Percentiles rank a stretch among this genome's conserved stretches.
These are phyloP conservation scores for Cercospora canescens DNA, from an alignment of 2,329 filamentous ascomycete genomes.

Conservation along the genomic window DNA sequence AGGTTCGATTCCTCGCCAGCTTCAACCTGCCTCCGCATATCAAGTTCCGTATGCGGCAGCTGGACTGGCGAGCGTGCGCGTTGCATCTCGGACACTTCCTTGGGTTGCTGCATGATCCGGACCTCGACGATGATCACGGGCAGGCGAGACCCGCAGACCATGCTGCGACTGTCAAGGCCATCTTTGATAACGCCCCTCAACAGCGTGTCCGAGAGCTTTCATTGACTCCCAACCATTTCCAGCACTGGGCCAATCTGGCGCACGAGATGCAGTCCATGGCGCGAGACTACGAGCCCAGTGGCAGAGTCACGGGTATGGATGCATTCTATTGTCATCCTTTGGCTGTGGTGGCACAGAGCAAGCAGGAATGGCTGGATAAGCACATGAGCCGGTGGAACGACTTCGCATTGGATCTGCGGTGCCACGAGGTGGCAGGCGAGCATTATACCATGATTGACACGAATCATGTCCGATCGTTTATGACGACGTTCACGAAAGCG, in stretches of 20 bases:
- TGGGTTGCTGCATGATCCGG: constrained; percentile 36
- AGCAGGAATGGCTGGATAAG: constrained; percentile 35
- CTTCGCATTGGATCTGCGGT: constrained; percentile 18
- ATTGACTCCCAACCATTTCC: neutral
- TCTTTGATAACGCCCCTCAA: neutral
- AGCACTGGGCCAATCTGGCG: constrained; percentile 6
- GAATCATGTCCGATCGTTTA: constrained; percentile 17
- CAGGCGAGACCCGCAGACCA: neutral
- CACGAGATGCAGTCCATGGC: constrained; percentile 13
- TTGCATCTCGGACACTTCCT: constrained; percentile 46
- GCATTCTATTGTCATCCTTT: constrained; percentile 44
- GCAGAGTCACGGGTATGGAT: constrained; percentile 41
- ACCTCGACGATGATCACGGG: neutral
- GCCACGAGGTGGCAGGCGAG: constrained; percentile 24
- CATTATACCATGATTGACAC: constrained; percentile 29
- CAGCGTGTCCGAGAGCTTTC: neutral
- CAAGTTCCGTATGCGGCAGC: constrained; percentile 43
- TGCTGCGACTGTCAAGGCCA: neutral
- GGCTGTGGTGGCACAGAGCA: constrained; percentile 29
- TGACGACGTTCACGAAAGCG: constrained; percentile 2
- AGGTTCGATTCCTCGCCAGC: constrained; percentile 46
- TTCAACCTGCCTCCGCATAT: constrained; percentile 54
- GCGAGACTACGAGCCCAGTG: constrained; percentile 44
- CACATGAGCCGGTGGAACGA: constrained; percentile 27
- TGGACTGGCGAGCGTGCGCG: constrained; percentile 42